Percentiles rank a stretch among this genome's conserved stretches.
phyloP scores from a whole-genome alignment of 352 stramenopile species.

The Sclerospora graminicola region DNA sequence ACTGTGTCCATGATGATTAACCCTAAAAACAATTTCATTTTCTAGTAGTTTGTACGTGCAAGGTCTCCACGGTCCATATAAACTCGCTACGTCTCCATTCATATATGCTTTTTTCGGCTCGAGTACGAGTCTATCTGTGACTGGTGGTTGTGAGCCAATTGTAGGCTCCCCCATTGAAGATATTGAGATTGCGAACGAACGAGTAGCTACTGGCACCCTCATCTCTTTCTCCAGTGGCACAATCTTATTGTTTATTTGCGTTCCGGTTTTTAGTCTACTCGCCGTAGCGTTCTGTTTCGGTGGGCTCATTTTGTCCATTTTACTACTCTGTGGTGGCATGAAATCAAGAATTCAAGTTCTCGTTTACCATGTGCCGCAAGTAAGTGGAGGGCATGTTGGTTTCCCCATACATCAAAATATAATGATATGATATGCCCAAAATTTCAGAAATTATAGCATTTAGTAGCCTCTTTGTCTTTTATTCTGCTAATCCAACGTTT shows the following conservation, averaged over 20 bases:
- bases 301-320: conserved; percentile 14
- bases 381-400: too few relatives aligned
- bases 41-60: conserved; percentile 11
- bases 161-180: conserved; percentile 6
- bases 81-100: conserved; percentile 4
- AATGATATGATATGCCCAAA: too few relatives aligned
- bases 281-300: conserved; percentile 11
- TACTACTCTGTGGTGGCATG: too few relatives aligned
- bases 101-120: conserved; percentile 13
- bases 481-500: too few relatives aligned
- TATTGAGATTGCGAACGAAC: conserved; percentile 10
- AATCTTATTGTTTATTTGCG: conserved; percentile 6
- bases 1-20: conserved; percentile 12
- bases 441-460: too few relatives aligned
- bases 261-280: conserved; percentile 9
- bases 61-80: conserved; percentile 5
- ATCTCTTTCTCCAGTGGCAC: conserved; percentile 11
- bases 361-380: too few relatives aligned
- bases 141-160: conserved; percentile 10
- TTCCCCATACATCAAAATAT: too few relatives aligned
- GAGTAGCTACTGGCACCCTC: conserved; percentile 4
- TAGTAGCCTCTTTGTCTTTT: too few relatives aligned
- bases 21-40: conserved; percentile 4
- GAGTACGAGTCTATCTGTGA: conserved; percentile 9
- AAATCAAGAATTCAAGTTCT: too few relatives aligned